These are phyloP conservation scores for Tulasnella calospora DNA, from an alignment of 768 basidiomycete genomes.

Conservation along the genomic window DNA sequence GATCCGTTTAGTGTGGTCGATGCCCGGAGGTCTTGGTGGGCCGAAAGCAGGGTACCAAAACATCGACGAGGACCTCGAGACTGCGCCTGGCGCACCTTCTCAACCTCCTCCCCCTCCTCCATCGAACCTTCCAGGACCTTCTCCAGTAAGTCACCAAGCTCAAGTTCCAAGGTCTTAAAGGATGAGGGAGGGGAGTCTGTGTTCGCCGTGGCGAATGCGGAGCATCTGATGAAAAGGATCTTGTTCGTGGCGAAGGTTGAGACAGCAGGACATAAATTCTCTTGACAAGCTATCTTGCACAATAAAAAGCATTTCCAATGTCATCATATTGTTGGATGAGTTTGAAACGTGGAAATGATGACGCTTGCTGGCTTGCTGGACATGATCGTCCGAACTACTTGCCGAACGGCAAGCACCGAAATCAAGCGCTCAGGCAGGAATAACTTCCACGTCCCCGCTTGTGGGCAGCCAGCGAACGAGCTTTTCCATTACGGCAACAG, in stretches of 20 bases:
- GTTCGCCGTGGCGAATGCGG: background rate
- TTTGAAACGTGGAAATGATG: background rate
- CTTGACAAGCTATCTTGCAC: background rate
- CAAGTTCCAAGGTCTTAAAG: slow-evolving; percentile 12
- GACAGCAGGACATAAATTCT: background rate
- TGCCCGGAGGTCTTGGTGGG: slow-evolving; percentile 64
- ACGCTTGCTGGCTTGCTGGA: background rate
- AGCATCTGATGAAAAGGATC: background rate
- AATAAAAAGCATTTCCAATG: background rate
- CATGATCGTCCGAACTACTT: background rate
- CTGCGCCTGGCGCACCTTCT: slow-evolving; percentile 31
- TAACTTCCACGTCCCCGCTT: too few relatives aligned
- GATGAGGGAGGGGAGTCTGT: background rate
- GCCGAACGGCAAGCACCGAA: background rate
- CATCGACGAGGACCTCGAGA: slow-evolving; percentile 40
- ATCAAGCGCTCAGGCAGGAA: too few relatives aligned
- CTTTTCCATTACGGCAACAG: too few relatives aligned
- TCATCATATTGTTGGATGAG: background rate
- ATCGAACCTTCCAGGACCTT: slow-evolving; percentile 10
- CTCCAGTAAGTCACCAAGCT: slow-evolving; percentile 19
- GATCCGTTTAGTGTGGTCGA: slow-evolving; percentile 59
- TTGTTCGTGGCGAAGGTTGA: background rate
- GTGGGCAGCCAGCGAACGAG: too few relatives aligned
- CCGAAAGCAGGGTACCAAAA: slow-evolving; percentile 35
- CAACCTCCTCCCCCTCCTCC: slow-evolving; percentile 27